Evolutionary conservation across 2,329 filamentous ascomycete species (phyloP), one percentile per base, ranked within the genome.

Genomic region (Alternaria sp.): DNA sequence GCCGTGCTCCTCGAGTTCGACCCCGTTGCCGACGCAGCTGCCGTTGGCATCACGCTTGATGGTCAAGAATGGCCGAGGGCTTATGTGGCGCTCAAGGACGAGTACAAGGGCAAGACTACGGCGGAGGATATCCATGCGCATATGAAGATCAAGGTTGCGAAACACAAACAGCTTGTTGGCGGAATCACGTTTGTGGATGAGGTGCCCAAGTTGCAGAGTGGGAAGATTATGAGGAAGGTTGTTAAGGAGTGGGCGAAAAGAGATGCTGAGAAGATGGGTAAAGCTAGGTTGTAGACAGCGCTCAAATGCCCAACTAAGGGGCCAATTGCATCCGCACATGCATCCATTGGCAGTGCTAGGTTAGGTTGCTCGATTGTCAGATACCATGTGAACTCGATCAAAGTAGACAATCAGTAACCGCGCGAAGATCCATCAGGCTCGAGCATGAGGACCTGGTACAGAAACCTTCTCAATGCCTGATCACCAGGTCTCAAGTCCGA

Each of bases 221-320:
- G 86, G 9, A 89, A 88, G 80, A 87, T 88, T 52, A 80, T 85
- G 72, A 79, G 85, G 50, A 86, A 86, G 66, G 72, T 83, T 6
- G 78, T 88, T 78, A 82, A 83, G 65, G 84, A 87, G 44, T 87
- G 85, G 85, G 82, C 85, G 7, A 86, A 85, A 76, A 78, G 78
- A 59, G 86, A 88, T 73, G 83, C 81, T 2, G 67, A 78, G 50
- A 72, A 66, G 41, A 69, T 80, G 53, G 65, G 65, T 8, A 76
- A 67, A 57, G 65, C 72, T 5, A 74, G 67, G 32, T 51, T 76
- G 28, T 76, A 64, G 34, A 48, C 18, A n/a, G 30, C 5, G 8
- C 12, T 1, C 28, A 10, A 4, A 11, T 30, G 25, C 2, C 2
- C 9, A 11, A 12, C 4, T 1, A 5, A 30, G 28, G 1, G 28